Percentiles rank a stretch among this genome's conserved stretches.
Conservation (phyloP, 139 green algal species). For the Desmodesmus armatus region DNA sequence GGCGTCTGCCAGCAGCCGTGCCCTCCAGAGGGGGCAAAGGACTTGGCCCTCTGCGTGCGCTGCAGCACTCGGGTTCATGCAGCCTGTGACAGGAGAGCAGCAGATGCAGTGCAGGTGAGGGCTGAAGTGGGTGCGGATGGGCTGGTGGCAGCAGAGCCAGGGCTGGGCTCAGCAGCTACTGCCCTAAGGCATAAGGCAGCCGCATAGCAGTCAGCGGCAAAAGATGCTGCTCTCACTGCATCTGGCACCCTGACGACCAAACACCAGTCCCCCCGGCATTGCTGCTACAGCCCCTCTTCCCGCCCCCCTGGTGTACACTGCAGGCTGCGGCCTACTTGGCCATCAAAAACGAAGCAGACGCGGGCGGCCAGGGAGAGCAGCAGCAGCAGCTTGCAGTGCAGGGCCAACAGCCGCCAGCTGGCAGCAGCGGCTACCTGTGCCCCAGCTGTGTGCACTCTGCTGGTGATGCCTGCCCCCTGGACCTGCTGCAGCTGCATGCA, state of each 20-base stretch:
- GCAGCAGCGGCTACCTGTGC: neutral
- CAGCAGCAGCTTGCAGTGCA: neutral
- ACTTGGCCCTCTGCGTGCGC: slow-evolving; percentile 9
- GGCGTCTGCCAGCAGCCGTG: neutral
- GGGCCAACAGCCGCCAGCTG: neutral
- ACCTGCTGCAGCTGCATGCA: slow-evolving; percentile 37
- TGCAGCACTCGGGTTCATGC: slow-evolving; percentile 17
- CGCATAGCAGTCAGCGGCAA: too few species aligned
- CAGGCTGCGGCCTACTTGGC: slow-evolving; percentile 4
- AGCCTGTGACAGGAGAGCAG: slow-evolving; percentile 4
- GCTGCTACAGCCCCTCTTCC: too few species aligned
- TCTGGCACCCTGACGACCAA: too few species aligned
- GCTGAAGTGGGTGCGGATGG: too few species aligned
- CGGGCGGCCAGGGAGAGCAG: slow-evolving; percentile 10
- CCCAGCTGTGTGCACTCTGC: slow-evolving; percentile 15
- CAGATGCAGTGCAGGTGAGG: neutral
- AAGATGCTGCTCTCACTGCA: too few species aligned
- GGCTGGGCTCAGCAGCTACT: neutral
- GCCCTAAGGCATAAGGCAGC: neutral
- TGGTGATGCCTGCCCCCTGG: slow-evolving; percentile 11
- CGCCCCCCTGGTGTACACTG: too few species aligned
- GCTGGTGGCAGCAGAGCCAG: slow-evolving; percentile 1
- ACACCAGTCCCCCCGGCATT: too few species aligned
- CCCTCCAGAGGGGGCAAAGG: neutral
- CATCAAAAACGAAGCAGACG: slow-evolving; percentile 9